Conservation (phyloP, 805 yeast genomes). For the Candida alai region DNA sequence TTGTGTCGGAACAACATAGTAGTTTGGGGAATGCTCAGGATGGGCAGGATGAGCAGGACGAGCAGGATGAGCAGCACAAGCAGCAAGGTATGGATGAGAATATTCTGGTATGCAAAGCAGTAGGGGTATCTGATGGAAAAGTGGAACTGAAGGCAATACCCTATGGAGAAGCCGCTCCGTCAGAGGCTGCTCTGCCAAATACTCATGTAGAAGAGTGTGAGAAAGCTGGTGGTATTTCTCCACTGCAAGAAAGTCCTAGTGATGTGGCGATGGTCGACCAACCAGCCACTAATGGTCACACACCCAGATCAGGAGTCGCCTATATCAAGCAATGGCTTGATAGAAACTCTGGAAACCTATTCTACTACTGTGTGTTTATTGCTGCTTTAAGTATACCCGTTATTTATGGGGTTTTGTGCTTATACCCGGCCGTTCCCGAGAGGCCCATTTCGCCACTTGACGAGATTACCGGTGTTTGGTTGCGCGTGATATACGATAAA, state of each 20-base stretch:
- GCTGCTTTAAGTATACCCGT: conserved; percentile 5
- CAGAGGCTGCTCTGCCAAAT: not conserved
- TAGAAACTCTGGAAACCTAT: conserved; percentile 15
- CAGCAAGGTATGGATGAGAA: too few relatives aligned
- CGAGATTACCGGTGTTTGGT: conserved; percentile 9
- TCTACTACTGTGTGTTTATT: conserved; percentile 12
- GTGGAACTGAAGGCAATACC: too few relatives aligned
- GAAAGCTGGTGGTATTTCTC: not conserved
- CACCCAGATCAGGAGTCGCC: too few relatives aligned
- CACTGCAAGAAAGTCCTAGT: too few relatives aligned
- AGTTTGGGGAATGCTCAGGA: too few relatives aligned
- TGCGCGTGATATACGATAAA: conserved; percentile 11
- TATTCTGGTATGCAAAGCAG: too few relatives aligned
- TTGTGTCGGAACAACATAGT: conserved; percentile 9
- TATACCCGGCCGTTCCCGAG: not conserved
- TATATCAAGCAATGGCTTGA: conserved; percentile 12
- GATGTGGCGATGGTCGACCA: too few relatives aligned
- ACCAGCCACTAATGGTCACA: too few relatives aligned
- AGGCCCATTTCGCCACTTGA: conserved; percentile 1
- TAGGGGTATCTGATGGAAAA: too few relatives aligned
- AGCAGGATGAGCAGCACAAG: too few relatives aligned
- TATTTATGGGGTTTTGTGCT: conserved; percentile 4
- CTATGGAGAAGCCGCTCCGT: too few relatives aligned
- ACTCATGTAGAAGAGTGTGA: not conserved
- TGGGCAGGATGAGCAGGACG: too few relatives aligned